A percentile compares a stretch with the other conserved stretches of the same genome.
Conservation (phyloP, 371 early-diverging fungal species). For the Mortierella sp. region DNA sequence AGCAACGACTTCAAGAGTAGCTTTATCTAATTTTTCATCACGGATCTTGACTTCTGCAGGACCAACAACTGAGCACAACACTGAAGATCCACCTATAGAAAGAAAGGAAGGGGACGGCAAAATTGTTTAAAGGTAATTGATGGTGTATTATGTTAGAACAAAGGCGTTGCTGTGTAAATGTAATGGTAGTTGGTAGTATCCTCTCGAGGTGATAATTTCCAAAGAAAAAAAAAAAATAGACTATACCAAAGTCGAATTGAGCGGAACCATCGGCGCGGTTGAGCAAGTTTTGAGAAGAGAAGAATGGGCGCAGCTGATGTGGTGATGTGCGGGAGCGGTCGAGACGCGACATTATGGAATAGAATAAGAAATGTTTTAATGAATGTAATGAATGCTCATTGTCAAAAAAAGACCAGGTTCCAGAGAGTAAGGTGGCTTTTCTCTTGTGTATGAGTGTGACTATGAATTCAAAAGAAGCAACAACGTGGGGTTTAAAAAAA, state of each 20-base stretch:
- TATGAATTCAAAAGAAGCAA: no score
- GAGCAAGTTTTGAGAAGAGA: slow-evolving; percentile 73
- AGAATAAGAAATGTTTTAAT: not conserved
- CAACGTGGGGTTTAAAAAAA: no score
- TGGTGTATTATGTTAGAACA: not conserved
- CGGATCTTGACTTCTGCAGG: slow-evolving; percentile 87
- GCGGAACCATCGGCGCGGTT: slow-evolving; percentile 87
- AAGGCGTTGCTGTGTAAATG: not conserved
- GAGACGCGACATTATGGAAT: slow-evolving; percentile 44
- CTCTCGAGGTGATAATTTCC: not conserved
- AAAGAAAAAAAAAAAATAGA: not conserved
- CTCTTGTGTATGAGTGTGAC: no score
- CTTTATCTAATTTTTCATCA: slow-evolving; percentile 90
- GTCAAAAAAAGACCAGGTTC: not conserved
- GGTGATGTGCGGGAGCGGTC: slow-evolving; percentile 50
- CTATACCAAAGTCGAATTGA: slow-evolving; percentile 71
- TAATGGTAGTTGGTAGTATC: no score
- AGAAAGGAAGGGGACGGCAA: not conserved
- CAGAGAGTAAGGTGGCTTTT: not conserved
- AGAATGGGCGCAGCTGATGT: slow-evolving; percentile 68
- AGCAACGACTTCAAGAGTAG: slow-evolving; percentile 84
- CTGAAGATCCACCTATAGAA: slow-evolving; percentile 50
- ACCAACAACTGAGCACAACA: slow-evolving; percentile 88
- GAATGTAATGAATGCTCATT: not conserved
- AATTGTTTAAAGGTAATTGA: not conserved